These are phyloP conservation scores for Mycena pura DNA, from an alignment of 768 basidiomycete genomes.

Conservation along the genomic window DNA sequence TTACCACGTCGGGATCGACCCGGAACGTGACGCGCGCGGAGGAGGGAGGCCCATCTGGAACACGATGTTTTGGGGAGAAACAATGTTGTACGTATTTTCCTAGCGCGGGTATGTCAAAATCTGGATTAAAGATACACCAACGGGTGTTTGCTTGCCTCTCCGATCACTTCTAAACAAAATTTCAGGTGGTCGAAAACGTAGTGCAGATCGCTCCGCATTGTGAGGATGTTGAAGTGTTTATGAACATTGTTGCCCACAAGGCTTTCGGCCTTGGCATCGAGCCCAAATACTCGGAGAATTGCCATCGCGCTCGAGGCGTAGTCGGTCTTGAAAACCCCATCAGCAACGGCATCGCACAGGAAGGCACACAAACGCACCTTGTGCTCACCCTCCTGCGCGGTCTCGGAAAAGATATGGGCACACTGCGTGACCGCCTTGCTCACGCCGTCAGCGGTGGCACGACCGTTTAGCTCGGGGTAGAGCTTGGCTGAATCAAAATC, in stretches of 20 bases:
- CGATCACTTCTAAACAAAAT: slow-evolving; percentile 9
- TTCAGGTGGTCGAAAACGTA: neutral
- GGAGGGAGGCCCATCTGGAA: neutral
- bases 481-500: slow-evolving; percentile 8
- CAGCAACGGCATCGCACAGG: neutral
- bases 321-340: neutral
- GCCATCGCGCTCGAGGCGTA: slow-evolving; percentile 10
- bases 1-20: slow-evolving; percentile 16
- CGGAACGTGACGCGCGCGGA: slow-evolving; percentile 16
- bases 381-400: slow-evolving; percentile 14
- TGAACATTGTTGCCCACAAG: slow-evolving; percentile 3
- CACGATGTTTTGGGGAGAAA: neutral
- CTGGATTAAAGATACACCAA: neutral
- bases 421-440: neutral
- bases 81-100: neutral
- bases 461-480: slow-evolving; percentile 12
- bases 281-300: neutral
- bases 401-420: slow-evolving; percentile 26
- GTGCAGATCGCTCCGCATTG: neutral
- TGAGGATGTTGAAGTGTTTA: slow-evolving; percentile 1
- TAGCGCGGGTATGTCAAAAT: neutral
- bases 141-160: neutral
- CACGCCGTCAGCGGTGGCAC: neutral
- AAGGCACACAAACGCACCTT: slow-evolving; percentile 1
- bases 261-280: neutral